phyloP scores from a whole-genome alignment of 495 filamentous ascomycete species.

The Trichoderma gamsii region DNA sequence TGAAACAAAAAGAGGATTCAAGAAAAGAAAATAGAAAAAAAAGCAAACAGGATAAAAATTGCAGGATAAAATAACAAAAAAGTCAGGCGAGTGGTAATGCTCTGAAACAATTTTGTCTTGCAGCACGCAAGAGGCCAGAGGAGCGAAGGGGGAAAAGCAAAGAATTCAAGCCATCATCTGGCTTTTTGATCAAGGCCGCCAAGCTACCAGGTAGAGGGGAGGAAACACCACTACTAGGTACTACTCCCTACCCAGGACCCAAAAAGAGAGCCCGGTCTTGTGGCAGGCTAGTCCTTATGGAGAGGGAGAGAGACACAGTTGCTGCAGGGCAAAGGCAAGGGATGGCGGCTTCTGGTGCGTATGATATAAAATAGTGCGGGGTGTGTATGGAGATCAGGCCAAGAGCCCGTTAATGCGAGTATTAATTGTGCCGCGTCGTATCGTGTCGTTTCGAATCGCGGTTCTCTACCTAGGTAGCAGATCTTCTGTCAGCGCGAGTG shows the following conservation, averaged over 20 bases:
- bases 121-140: neutral
- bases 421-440: neutral
- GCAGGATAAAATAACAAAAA: neutral
- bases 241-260: too few species aligned
- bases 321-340: neutral
- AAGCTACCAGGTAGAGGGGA: neutral
- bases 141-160: neutral
- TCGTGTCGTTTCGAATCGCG: neutral
- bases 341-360: neutral
- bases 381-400: neutral
- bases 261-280: neutral
- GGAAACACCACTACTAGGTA: neutral
- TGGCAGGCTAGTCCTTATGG: too few species aligned
- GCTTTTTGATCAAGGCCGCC: neutral
- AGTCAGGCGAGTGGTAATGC: neutral
- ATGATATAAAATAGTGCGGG: constrained; percentile 7
- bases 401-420: neutral
- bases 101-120: neutral
- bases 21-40: neutral
- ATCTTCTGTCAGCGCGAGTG: neutral
- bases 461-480: neutral
- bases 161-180: neutral
- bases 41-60: neutral
- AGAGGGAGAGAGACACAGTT: constrained; percentile 4
- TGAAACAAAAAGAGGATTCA: neutral